Evolutionary conservation across 768 basidiomycete species (phyloP), one percentile per base, ranked within the genome.

Genomic region (Rickenella mellea): DNA sequence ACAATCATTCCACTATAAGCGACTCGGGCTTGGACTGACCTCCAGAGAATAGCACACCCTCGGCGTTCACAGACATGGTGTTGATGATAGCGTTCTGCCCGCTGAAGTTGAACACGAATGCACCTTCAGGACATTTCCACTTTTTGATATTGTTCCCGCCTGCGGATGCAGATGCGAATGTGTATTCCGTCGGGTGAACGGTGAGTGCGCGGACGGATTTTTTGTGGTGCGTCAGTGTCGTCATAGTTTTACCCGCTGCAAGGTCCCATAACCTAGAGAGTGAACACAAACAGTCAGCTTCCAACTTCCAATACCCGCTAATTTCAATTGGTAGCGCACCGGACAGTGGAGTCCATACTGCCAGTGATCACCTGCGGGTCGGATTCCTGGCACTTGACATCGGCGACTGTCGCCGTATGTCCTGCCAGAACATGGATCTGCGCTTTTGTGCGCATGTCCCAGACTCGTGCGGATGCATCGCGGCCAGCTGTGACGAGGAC

Each of bases 131-230:
- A 53, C 91, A 97, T 54, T 94, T 96, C 94, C 94, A 99, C 61
- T 98, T 98, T 59, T 99, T 99, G 68, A 99, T 97, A 61, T 98
- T 98, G 69, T 97, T 97, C 1, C 93, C 96, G n/a, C 96, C 96
- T 0, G 94, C 87, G 20, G 89, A 92, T 38, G 87, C 96, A 3
- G 83, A 85, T 2, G 92, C 96, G 55, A 99, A 99, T 25, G 84
- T 86, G 67, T 92, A 98, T 54, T 98, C 96, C 4, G 88, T 90
- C 1, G 94, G 94, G 57, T 97, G 93, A 42, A 99, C 81, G 4
- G 94, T 86, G 37, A 99, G 71, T 0, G 94, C 80, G 44, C 96
- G 81, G 2, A 99, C 91, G 11, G 87, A 90, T 62, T 99, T 99
- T 65, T 98, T 98, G 72, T 99, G 96, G 61, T 99, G 96, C n/a